Base-by-base conservation (phyloP, 2,329 filamentous ascomycete species). In the Claviceps humidiphila region DNA sequence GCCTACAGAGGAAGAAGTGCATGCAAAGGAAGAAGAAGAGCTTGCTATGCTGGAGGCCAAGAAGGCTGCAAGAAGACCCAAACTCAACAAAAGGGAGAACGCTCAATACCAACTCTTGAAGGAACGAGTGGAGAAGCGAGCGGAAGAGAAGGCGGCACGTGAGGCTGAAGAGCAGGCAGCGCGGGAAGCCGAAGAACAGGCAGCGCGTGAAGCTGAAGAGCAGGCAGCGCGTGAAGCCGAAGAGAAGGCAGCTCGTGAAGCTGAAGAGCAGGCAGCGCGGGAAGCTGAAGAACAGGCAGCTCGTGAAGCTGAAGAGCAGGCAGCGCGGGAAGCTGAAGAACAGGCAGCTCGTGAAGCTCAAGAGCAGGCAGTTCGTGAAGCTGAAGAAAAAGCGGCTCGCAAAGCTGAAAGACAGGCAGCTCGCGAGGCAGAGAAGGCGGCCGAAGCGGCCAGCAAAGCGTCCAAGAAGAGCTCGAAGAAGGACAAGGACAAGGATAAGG, bases 1-100 rank as follows among this genome's bases (percentile, higher is more conserved):
- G 30, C 30, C 30, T 34, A 34, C 30, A 34, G 30, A 34, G 30
- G 9, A 11, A 34, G 30, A 34, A 34, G 30, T 34, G 30, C 30
- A 11, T 34, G 57, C 55, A 2, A 53, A 58, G 20, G 65, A 71
- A 49, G 67, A 72, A 54, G 61, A 63, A 11, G 68, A 74, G 53
- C 61, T 74, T 13, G 67, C 63, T 14, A 59, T 62, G 4, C 63
- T 75, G 4, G 72, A 71, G 44, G 66, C 68, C 24, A 79, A 77
- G 59, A 77, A 75, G 58, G 67, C 67, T 1, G 74, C 72, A 57
- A 79, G 74, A 60, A 64, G 66, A 51, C 63, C 66, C 51, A 75
- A 67, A 54, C 58, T 74, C 13, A 61, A 59, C 2, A 75, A 70
- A 56, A 74, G 68, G 53, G 73, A 74, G 37, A 64, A 74, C 49